Conservation (phyloP, 305 asterid genomes). For the Fraxinus sp. region DNA sequence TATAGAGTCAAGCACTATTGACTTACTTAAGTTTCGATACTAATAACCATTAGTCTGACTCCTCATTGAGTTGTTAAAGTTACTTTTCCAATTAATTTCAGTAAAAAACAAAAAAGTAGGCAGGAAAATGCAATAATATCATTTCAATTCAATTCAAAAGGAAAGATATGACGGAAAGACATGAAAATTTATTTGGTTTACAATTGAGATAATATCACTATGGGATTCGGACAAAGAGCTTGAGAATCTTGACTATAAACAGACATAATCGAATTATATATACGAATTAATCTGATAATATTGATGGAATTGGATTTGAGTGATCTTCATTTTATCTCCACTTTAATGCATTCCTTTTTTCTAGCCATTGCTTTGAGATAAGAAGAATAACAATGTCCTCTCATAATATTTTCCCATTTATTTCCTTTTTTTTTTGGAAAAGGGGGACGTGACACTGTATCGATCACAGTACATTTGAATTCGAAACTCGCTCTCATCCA, state of each 20-base stretch:
- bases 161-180: constrained; percentile 18
- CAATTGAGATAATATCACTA: constrained; percentile 11
- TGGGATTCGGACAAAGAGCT: constrained; percentile 21
- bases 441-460: background rate
- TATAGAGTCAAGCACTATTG: no score
- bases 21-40: background rate
- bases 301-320: constrained; percentile 5
- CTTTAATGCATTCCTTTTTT: constrained; percentile 6
- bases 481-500: no score
- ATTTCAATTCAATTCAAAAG: constrained; percentile 21
- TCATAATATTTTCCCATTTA: background rate
- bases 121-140: background rate
- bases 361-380: constrained; percentile 7
- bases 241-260: constrained; percentile 27
- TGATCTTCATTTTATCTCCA: constrained; percentile 25
- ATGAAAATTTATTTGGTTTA: background rate
- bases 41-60: background rate
- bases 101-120: background rate
- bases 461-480: background rate
- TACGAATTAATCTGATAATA: background rate
- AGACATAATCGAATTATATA: background rate
- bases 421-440: no score
- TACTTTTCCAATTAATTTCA: background rate
- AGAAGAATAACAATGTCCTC: background rate
- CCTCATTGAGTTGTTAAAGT: background rate